Evolutionary conservation across 2,329 filamentous ascomycete genomes (phyloP).

Genomic region (Leptosphaerulina australis): DNA sequence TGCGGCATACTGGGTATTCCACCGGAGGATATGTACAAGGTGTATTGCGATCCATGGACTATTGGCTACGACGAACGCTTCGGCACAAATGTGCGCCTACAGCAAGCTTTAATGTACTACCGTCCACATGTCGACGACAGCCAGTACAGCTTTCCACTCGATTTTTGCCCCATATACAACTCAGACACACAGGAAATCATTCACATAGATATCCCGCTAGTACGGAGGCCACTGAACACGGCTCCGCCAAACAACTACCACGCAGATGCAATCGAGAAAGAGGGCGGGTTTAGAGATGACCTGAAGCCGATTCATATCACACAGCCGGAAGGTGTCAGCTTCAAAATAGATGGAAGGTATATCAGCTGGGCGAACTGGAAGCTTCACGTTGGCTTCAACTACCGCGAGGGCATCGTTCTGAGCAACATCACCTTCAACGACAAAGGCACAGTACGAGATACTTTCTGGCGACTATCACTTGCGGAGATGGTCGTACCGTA

Average conservation of each 20-base stretch:
- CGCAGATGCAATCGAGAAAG: constrained; percentile 71
- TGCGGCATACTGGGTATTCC: constrained; percentile 83
- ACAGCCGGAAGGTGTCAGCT: constrained; percentile 87
- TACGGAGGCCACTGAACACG: constrained; percentile 76
- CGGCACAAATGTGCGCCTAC: constrained; percentile 76
- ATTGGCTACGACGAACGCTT: constrained; percentile 94
- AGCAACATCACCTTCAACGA: constrained; percentile 92
- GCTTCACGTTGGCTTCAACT: constrained; percentile 93
- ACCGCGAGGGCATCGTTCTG: constrained; percentile 86
- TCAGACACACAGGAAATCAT: constrained; percentile 78
- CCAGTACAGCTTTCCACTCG: constrained; percentile 89
- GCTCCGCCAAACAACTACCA: constrained; percentile 80
- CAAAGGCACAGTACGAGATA: constrained; percentile 72
- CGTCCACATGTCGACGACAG: constrained; percentile 82
- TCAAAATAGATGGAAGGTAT: constrained; percentile 73
- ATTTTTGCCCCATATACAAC: constrained; percentile 93
- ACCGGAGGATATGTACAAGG: constrained; percentile 86
- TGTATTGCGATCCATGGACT: constrained; percentile 96
- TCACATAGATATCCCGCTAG: constrained; percentile 80
- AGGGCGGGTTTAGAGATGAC: constrained; percentile 76
- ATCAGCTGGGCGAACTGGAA: constrained; percentile 94
- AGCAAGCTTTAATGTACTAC: constrained; percentile 97
- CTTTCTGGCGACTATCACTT: constrained; percentile 88
- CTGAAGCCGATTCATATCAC: constrained; percentile 88
- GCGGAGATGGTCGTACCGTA: constrained; percentile 96